Percentiles rank a stretch among this genome's conserved stretches.
Conservation (phyloP, 768 basidiomycete genomes). For the Boletus patriciae region DNA sequence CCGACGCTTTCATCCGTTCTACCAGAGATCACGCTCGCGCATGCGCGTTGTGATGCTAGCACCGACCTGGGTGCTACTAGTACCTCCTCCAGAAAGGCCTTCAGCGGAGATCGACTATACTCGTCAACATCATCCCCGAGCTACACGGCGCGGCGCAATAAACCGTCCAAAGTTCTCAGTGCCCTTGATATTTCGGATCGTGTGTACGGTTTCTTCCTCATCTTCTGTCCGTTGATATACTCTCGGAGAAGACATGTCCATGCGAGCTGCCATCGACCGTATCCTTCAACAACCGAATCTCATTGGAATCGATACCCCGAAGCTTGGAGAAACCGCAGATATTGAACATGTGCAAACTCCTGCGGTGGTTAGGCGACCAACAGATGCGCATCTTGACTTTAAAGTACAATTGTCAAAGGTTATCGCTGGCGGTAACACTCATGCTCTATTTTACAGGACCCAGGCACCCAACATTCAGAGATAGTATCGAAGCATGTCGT, state of each 20-base stretch:
- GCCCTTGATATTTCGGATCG: slow-evolving; percentile 30
- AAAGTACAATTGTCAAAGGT: slow-evolving; percentile 13
- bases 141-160: slow-evolving; percentile 8
- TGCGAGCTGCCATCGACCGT: slow-evolving; percentile 32
- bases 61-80: neutral
- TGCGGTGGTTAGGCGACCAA: neutral
- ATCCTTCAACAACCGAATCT: slow-evolving; percentile 29
- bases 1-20: slow-evolving; percentile 10
- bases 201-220: slow-evolving; percentile 14
- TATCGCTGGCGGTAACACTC: neutral
- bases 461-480: neutral
- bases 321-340: neutral
- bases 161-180: slow-evolving; percentile 26
- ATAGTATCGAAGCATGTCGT: neutral
- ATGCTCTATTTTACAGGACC: slow-evolving; percentile 11
- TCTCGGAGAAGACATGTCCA: slow-evolving; percentile 22
- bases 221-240: slow-evolving; percentile 5
- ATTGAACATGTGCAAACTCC: neutral
- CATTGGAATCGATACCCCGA: slow-evolving; percentile 16
- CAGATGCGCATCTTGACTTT: neutral
- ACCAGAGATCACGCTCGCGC: slow-evolving; percentile 28
- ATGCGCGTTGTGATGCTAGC: slow-evolving; percentile 19
- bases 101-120: slow-evolving; percentile 7
- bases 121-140: neutral
- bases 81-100: neutral